Evolutionary conservation across 768 basidiomycete genomes (phyloP), one percentile per base, ranked within the genome.

Genomic region (Hygrocybe coccinea): DNA sequence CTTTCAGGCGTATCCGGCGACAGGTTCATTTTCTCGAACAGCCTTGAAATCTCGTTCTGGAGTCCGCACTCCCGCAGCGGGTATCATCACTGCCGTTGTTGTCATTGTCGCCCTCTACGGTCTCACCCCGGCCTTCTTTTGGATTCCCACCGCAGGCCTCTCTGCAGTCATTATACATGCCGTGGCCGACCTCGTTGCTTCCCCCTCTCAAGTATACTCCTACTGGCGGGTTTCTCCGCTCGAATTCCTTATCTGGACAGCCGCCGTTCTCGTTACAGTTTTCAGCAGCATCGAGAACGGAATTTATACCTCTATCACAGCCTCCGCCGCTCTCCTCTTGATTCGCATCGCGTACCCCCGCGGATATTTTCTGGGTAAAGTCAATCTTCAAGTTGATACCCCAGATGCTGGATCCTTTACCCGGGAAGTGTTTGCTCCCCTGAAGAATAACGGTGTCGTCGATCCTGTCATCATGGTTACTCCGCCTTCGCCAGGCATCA

Each of bases 1-100:
- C 61, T 97, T 99, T 69, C 81, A 77, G 45, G 95, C 94, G 0
- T 98, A 97, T 69, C 95, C 97, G 8, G 91, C 95, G 0, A 99
- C 97, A 11, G 97, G 97, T 1, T 97, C 95, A 1, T 99, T 99
- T 81, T 97, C 95, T 37, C 89, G 97, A n/a, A 90, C 94, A 2
- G 97, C 97, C 2, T 76, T 99, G 66, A 94, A 97, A 72, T 85
- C 90, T 29, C 97, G 95, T 70, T 95, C 91, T 0, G 97, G 97
- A 47, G 95, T 98, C n/a, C 84, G 95, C 51, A 98, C 97, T 2
- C 97, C 97, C 7, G 78, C 86, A 9, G 93, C 90, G 10, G 97
- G 97, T 55, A 78, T 94, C 56, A 67, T 89, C 61, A 88, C 92
- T 19, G 87, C 91, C 24, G 68, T 95, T 36, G 85, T 95, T 44